Base-by-base conservation (phyloP, 805 yeast species). In the Teunomyces pallodes region DNA sequence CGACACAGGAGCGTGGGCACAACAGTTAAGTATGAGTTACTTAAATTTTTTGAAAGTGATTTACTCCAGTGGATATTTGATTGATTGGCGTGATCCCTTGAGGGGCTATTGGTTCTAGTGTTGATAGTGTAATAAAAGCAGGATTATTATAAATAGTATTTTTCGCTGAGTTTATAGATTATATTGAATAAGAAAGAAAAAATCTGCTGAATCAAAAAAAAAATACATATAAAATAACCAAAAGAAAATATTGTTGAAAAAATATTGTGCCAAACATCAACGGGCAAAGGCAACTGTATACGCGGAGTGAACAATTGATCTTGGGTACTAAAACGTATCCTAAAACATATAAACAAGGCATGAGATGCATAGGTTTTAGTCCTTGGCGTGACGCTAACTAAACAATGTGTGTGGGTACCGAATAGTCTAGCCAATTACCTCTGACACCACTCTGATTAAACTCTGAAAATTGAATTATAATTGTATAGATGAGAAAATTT, bases 401-500 rank as follows among this genome's bases (percentile, higher is more conserved):
- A 8, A 38, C 14, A 20, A 38, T 5, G 30, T 24, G 41, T 38
- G 41, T 26, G 29, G 41, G 12, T 13, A 24, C 41, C 30, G 16
- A 20, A 24, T 38, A n/a, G 29, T 20, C 41, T 26, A 26, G 10
- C 30, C 41, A 38, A 38, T 38, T 7, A 24, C 16, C 30, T 24
- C 41, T 38, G 41, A 38, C 41, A 20, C 41, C 30, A 26, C 30
- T 38, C 14, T 20, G 41, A 38, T 38, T 38, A 38, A 38, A 13
- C 41, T 38, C 41, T 38, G 30, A 26, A 17, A 38, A 38, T 38
- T 38, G 28, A 38, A 38, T 38, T 38, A 38, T 38, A 38, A 38
- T 38, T 38, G 41, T 38, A 24, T 26, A 38, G 41, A n/a, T 38
- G 41, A 38, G 41, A 38, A 38, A 38, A 38, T 38, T 38, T 20